Conservation (phyloP, 192 early-diverging fungal species). For the Pilaira anomala region DNA sequence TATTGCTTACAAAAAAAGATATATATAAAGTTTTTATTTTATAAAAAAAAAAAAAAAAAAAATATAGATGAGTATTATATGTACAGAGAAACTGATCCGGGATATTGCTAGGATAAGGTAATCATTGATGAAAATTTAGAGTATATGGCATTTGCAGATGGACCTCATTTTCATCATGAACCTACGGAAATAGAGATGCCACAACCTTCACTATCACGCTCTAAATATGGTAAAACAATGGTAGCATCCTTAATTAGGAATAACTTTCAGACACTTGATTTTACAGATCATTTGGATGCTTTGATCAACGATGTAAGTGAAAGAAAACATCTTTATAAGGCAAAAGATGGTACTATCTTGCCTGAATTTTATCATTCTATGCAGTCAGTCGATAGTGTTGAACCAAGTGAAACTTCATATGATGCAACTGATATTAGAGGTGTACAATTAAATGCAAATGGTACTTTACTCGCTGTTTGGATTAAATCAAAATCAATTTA, state of each 20-base stretch:
- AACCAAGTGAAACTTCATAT: slow-evolving; percentile 3
- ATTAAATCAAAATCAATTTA: slow-evolving; percentile 25
- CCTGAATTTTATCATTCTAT: slow-evolving; percentile 18
- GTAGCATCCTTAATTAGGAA: slow-evolving; percentile 12
- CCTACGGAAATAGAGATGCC: slow-evolving; percentile 8
- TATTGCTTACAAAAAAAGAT: too few relatives aligned
- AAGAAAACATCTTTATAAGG: background rate
- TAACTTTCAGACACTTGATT: slow-evolving; percentile 19
- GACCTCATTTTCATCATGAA: slow-evolving; percentile 21
- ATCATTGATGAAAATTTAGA: slow-evolving; percentile 1
- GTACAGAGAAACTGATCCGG: too few relatives aligned
- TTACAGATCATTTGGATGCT: slow-evolving; percentile 17
- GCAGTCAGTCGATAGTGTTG: background rate
- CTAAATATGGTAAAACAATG: slow-evolving; percentile 12
- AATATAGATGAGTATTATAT: too few relatives aligned
- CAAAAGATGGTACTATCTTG: background rate
- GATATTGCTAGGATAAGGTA: slow-evolving; percentile 3
- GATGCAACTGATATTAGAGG: slow-evolving; percentile 12
- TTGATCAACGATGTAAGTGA: background rate
- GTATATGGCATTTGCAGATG: slow-evolving; percentile 27
- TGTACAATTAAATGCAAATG: slow-evolving; percentile 10
- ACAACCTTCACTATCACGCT: slow-evolving; percentile 9
- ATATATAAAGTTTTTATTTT: background rate
- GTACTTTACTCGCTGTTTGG: slow-evolving; percentile 23
- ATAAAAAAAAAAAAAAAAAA: background rate